Evolutionary conservation across 768 basidiomycete species (phyloP), one percentile per base, ranked within the genome.

Genomic region (Lepiota brunneoincarnata): DNA sequence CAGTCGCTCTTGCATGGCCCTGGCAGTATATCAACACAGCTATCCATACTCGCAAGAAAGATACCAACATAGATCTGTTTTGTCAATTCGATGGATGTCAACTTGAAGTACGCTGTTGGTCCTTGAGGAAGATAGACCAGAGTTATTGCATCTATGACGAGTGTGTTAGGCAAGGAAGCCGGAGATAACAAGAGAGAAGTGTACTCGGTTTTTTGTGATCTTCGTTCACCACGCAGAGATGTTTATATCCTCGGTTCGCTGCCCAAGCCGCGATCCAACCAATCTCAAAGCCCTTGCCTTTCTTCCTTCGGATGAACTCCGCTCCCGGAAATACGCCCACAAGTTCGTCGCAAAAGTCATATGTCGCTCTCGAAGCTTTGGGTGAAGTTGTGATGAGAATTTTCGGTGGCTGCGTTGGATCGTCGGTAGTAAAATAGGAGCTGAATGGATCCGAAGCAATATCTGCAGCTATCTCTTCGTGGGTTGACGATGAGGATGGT

Each of bases 181-280:
- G 40, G 31, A 56, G 12, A 21, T 6, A 20, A 10, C n/a, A 17
- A 11, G 28, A 51, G 43, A 43, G 23, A 42, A 23, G 78, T 92
- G 69, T 61, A 95, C 97, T 97, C 12, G 94, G 90, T 65, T 87
- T 87, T 66, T 94, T 94, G 77, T 86, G 87, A 61, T 98, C 91
- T 64, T 99, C 97, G 58, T 98, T 98, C 31, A 98, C 91, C 2
- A 99, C 92, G 39, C 91, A 77, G 58, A 98, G 66, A 59, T 95
- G 92, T 40, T 87, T 88, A 66, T 92, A 99, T 2, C 88, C 89
- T 63, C 97, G 75, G 38, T 84, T 87, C 11, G 89, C 87, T 18
- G 93, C 93, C 97, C 97, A 99, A 2, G 88, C 83, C 26, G 95
- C 91, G 63, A 98, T 91, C 56, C 86, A 76, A 0, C 95, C 95